Percentiles rank a stretch among this genome's conserved stretches.
phyloP scores from a whole-genome alignment of 495 filamentous ascomycete species.

The Sporormia fimetaria region DNA sequence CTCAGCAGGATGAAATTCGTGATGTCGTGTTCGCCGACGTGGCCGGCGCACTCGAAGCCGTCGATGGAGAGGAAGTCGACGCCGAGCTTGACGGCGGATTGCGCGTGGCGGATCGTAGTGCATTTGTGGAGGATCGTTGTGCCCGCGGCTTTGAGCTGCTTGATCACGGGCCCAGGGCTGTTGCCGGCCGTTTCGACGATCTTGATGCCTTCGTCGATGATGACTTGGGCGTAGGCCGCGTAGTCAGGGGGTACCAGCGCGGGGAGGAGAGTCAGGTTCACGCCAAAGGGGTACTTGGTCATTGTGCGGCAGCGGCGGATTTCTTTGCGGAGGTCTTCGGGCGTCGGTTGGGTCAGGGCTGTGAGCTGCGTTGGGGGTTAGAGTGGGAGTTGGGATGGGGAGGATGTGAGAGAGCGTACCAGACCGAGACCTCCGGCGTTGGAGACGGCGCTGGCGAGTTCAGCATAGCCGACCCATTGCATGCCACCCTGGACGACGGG shows the following conservation, averaged over 20 bases:
- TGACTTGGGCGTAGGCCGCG: conserved; percentile 77
- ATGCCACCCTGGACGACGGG: conserved; percentile 97
- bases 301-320: conserved; percentile 75
- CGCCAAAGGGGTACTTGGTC: conserved; percentile 84
- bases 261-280: conserved; percentile 93
- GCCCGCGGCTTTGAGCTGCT: conserved; percentile 69
- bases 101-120: conserved; percentile 89
- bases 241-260: conserved; percentile 85
- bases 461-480: conserved; percentile 86
- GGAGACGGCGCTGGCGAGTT: conserved; percentile 84
- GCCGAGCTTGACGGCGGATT: conserved; percentile 83
- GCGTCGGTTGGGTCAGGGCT: conserved; percentile 86
- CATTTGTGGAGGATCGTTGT: conserved; percentile 89
- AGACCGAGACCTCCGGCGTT: conserved; percentile 93
- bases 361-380: conserved; percentile 45
- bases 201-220: conserved; percentile 85
- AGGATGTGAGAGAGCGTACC: conserved; percentile 32
- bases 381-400: not conserved
- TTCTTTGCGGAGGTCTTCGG: conserved; percentile 86
- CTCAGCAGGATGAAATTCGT: conserved; percentile 93
- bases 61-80: conserved; percentile 96
- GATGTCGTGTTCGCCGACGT: conserved; percentile 91
- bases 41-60: conserved; percentile 94
- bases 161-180: conserved; percentile 81
- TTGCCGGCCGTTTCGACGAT: conserved; percentile 98